phyloP scores from a whole-genome alignment of 2,329 filamentous ascomycete genomes.

The Eutypa lata region DNA sequence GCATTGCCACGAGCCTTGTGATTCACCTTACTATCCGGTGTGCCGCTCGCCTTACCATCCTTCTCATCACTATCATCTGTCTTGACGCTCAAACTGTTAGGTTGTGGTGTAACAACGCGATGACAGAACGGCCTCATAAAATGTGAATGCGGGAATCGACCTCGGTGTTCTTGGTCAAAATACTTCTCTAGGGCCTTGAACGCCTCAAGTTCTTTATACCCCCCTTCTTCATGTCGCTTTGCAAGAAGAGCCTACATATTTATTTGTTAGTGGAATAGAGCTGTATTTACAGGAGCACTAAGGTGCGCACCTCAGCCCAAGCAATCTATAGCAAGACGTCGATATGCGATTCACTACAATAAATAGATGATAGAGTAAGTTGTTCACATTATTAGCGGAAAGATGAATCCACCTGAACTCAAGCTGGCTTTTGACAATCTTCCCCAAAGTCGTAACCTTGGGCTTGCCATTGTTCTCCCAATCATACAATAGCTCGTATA shows the following conservation, averaged over 20 bases:
- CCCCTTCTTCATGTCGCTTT: constrained; percentile 62
- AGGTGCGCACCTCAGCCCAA: constrained; percentile 58
- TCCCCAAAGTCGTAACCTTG: constrained; percentile 41
- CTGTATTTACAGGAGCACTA: neutral
- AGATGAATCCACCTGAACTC: constrained; percentile 53
- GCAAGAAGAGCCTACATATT: constrained; percentile 47
- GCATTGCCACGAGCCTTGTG: no score
- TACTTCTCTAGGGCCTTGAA: constrained; percentile 61
- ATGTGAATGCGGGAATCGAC: constrained; percentile 54
- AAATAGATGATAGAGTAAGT: constrained; percentile 37
- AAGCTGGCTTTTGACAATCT: constrained; percentile 42
- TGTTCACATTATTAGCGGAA: constrained; percentile 45
- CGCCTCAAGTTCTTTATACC: constrained; percentile 58
- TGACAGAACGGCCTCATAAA: constrained; percentile 61
- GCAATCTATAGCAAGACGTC: constrained; percentile 48
- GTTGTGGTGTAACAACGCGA: constrained; percentile 39
- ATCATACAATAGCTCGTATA: constrained; percentile 51
- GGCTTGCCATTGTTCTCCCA: constrained; percentile 43
- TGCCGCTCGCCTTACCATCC: no score
- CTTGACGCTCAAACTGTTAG: constrained; percentile 21
- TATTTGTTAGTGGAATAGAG: constrained; percentile 26
- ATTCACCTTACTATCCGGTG: no score
- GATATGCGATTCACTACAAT: constrained; percentile 9
- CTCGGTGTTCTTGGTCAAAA: constrained; percentile 60
- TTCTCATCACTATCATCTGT: no score